Conservation (phyloP, 495 filamentous ascomycete genomes). For the Xylaria acuta region DNA sequence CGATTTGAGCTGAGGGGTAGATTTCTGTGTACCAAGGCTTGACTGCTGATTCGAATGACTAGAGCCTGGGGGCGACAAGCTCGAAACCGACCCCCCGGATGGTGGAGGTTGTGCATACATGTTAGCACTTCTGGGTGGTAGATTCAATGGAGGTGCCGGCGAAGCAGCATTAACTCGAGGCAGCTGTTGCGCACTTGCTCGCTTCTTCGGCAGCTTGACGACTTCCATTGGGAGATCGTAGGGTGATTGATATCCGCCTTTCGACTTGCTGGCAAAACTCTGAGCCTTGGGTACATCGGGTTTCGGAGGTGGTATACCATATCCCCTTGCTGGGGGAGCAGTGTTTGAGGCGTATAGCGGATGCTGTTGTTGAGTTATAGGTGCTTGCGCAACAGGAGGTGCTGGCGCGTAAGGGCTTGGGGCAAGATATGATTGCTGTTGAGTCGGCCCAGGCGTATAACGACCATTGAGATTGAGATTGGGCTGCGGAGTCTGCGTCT, state of each 20-base stretch:
- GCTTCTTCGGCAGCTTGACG: conserved; percentile 69
- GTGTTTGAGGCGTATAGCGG: conserved; percentile 49
- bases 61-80: conserved; percentile 43
- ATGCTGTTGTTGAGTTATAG: conserved; percentile 33
- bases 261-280: conserved; percentile 88
- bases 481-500: conserved; percentile 40
- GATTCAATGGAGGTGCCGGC: conserved; percentile 52
- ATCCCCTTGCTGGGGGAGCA: conserved; percentile 50
- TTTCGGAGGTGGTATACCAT: conserved; percentile 46
- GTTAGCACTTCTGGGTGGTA: conserved; percentile 69
- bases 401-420: conserved; percentile 48
- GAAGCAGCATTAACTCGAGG: conserved; percentile 40
- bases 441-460: conserved; percentile 44
- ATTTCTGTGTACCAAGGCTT: conserved; percentile 35
- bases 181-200: conserved; percentile 53
- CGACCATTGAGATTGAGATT: conserved; percentile 44
- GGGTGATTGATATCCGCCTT: conserved; percentile 89
- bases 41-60: conserved; percentile 44
- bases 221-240: conserved; percentile 95
- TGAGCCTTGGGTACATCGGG: conserved; percentile 62
- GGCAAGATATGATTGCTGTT: conserved; percentile 38
- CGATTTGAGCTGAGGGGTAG: conserved; percentile 42
- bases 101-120: conserved; percentile 52
- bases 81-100: conserved; percentile 40
- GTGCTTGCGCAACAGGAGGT: conserved; percentile 32